Conservation (phyloP, 1,284 basidiomycete species). For the Agroathelia rolfsii region DNA sequence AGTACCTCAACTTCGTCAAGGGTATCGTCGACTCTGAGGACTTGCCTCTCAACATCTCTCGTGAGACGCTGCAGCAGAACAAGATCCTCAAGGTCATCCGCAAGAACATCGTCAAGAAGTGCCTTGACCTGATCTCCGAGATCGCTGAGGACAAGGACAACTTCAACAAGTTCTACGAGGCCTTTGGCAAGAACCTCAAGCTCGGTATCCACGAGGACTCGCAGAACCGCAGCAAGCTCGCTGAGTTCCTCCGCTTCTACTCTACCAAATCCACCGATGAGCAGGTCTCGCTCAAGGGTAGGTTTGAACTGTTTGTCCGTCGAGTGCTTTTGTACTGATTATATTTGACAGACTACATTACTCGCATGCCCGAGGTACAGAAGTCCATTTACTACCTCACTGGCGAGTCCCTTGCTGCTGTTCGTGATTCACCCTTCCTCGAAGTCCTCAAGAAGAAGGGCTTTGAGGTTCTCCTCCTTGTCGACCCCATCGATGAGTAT, state of each 20-base stretch:
- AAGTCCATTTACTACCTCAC: slow-evolving; percentile 99
- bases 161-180: slow-evolving; percentile 94
- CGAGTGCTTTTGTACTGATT: slow-evolving; percentile 7
- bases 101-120: slow-evolving; percentile 98
- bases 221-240: slow-evolving; percentile 98
- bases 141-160: slow-evolving; percentile 99
- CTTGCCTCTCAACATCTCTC: slow-evolving; percentile 98
- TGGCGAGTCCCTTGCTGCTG: slow-evolving; percentile 90
- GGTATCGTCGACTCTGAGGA: slow-evolving; percentile 99
- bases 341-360: slow-evolving; percentile 98
- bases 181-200: slow-evolving; percentile 97
- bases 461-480: slow-evolving; percentile 96
- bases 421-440: slow-evolving; percentile 96
- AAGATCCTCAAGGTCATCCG: slow-evolving; percentile 99
- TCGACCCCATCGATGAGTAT: slow-evolving; percentile 98
- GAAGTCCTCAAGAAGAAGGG: slow-evolving; percentile 99
- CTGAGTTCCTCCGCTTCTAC: slow-evolving; percentile 98
- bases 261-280: slow-evolving; percentile 94
- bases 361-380: slow-evolving; percentile 98
- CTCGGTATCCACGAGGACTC: slow-evolving; percentile 99
- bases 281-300: slow-evolving; percentile 88
- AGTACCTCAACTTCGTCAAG: slow-evolving; percentile 99
- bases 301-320: slow-evolving; percentile 19
- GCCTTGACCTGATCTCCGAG: slow-evolving; percentile 90
- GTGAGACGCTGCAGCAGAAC: slow-evolving; percentile 99